Evolutionary conservation across 306 rosid species (phyloP).

Genomic region (Vachellia collinsii): DNA sequence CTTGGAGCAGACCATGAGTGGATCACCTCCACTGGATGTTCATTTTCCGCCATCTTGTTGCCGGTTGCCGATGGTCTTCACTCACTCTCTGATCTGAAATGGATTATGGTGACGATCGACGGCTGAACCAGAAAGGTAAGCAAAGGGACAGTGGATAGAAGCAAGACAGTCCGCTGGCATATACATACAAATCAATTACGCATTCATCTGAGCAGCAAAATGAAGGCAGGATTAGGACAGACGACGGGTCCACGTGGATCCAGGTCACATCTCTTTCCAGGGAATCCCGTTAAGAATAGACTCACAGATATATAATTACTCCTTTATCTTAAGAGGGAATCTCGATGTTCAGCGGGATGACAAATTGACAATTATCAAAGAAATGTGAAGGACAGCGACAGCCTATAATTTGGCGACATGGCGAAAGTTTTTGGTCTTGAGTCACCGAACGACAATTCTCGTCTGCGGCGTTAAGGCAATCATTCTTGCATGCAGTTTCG

Average conservation of each 20-base stretch:
- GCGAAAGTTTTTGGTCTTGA: not conserved
- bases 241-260: not conserved
- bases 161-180: not conserved
- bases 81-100: not conserved
- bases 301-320: not conserved
- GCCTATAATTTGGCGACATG: not conserved
- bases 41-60: conserved; percentile 49
- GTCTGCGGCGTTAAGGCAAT: too few relatives aligned
- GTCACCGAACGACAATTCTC: not conserved
- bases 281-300: not conserved
- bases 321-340: not conserved
- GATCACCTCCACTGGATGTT: conserved; percentile 59
- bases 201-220: too few relatives aligned
- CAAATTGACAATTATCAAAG: not conserved
- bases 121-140: not conserved
- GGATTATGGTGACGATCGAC: not conserved
- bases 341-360: not conserved
- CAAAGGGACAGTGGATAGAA: not conserved
- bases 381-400: not conserved
- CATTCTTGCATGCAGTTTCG: not conserved
- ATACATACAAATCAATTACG: not conserved
- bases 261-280: not conserved
- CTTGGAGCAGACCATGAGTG: conserved; percentile 86
- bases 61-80: not conserved
- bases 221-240: not conserved